Evolutionary conservation across 2,329 filamentous ascomycete genomes (phyloP).

Genomic region (Ophiostoma sp.): DNA sequence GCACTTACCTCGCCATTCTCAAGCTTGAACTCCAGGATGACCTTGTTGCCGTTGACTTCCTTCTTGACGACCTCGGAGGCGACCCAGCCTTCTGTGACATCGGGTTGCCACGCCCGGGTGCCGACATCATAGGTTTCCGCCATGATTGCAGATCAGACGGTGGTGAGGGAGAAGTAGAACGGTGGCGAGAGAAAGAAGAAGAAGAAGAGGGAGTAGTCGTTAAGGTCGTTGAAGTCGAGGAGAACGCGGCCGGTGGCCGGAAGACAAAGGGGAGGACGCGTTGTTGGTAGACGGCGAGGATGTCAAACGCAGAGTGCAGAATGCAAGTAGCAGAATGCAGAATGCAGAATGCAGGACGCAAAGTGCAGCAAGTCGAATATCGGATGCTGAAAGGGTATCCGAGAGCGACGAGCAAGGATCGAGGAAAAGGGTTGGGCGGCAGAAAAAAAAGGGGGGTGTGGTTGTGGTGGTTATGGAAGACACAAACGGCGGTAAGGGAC

Average conservation of each 20-base stretch:
- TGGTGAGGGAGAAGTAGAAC: conserved; percentile 27
- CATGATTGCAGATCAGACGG: conserved; percentile 52
- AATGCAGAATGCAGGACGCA: background rate
- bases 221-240: background rate
- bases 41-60: conserved; percentile 75
- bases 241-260: conserved; percentile 31
- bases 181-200: conserved; percentile 33
- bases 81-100: conserved; percentile 93
- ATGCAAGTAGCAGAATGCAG: background rate
- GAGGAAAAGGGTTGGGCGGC: conserved; percentile 15
- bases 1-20: conserved; percentile 80
- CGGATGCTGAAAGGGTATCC: background rate
- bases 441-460: conserved; percentile 20
- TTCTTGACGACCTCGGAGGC: conserved; percentile 91
- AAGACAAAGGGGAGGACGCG: conserved; percentile 7
- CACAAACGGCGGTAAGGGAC: conserved; percentile 25
- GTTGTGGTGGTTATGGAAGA: conserved; percentile 12
- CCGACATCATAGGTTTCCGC: conserved; percentile 93
- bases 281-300: conserved; percentile 9
- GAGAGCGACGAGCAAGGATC: conserved; percentile 4
- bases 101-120: conserved; percentile 97
- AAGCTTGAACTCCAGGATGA: conserved; percentile 79
- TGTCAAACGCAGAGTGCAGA: background rate
- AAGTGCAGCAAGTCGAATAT: conserved; percentile 6
- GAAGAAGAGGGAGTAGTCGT: conserved; percentile 32